phyloP scores from a whole-genome alignment of 345 rosid species.

The Sonneratia caseolaris region DNA sequence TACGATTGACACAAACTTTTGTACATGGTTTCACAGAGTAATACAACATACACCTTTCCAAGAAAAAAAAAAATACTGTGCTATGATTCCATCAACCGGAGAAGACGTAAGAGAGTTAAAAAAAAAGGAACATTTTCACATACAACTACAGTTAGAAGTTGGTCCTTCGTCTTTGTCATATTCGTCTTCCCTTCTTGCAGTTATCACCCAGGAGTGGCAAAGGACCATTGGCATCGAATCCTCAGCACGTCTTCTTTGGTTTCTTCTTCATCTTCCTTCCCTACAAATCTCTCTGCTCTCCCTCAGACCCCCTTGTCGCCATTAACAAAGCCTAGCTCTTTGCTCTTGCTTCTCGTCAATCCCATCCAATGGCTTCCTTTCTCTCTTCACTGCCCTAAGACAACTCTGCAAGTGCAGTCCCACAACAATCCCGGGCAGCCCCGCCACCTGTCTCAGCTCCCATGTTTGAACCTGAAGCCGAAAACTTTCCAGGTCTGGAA shows the following conservation, averaged over 20 bases:
- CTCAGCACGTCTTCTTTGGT: conserved; percentile 2
- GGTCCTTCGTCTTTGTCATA: neutral
- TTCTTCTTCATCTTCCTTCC: neutral
- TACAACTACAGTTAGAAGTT: no score
- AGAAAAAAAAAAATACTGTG: no score
- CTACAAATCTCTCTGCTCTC: neutral
- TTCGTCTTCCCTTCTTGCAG: conserved; percentile 1
- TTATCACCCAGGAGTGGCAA: neutral
- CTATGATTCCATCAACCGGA: no score
- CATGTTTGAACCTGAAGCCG: neutral
- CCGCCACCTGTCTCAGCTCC: neutral
- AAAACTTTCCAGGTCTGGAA: neutral
- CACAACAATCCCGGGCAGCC: neutral
- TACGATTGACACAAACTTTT: no score
- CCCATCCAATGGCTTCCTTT: neutral
- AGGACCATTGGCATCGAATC: neutral
- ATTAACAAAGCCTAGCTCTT: neutral
- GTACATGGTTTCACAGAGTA: no score
- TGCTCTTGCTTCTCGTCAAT: neutral
- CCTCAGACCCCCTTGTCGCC: neutral
- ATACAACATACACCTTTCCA: no score
- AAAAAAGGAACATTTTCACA: no score
- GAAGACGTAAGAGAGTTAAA: no score
- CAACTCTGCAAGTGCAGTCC: neutral
- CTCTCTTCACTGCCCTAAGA: neutral